These are phyloP conservation scores for Pseudomonodictys pantanalensis DNA, from an alignment of 495 filamentous ascomycete genomes.

Conservation along the genomic window DNA sequence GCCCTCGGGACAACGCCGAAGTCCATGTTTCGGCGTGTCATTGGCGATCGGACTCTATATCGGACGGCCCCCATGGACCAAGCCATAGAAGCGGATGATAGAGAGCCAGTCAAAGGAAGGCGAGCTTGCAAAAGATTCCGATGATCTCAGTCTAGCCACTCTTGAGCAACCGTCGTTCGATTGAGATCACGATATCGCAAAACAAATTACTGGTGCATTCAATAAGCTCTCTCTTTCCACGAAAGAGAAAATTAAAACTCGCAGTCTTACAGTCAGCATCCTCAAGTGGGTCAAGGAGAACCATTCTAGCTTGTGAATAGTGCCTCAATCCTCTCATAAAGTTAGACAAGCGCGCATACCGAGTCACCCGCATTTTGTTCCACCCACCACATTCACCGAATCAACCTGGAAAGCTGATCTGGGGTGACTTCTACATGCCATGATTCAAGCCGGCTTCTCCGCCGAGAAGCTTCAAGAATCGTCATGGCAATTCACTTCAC, in stretches of 20 bases:
- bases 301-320: background rate
- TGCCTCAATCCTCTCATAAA: background rate
- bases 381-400: slow-evolving; percentile 32
- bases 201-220: background rate
- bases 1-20: background rate
- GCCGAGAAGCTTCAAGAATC: slow-evolving; percentile 52
- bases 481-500: slow-evolving; percentile 49
- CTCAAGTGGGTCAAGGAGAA: background rate
- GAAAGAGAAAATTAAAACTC: background rate
- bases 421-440: slow-evolving; percentile 52
- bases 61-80: background rate
- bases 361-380: slow-evolving; percentile 49
- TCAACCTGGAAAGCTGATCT: slow-evolving; percentile 46
- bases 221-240: background rate
- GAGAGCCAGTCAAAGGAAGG: background rate
- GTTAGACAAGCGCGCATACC: slow-evolving; percentile 21
- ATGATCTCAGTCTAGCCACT: background rate
- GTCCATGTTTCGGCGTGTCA: background rate
- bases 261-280: background rate
- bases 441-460: slow-evolving; percentile 47
- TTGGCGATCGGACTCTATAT: background rate
- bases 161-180: background rate
- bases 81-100: background rate
- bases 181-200: background rate
- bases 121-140: background rate